A percentile compares a stretch with the other conserved stretches of the same genome.
phyloP scores from a whole-genome alignment of 2,329 filamentous ascomycete species.

The Xylaria sp. region DNA sequence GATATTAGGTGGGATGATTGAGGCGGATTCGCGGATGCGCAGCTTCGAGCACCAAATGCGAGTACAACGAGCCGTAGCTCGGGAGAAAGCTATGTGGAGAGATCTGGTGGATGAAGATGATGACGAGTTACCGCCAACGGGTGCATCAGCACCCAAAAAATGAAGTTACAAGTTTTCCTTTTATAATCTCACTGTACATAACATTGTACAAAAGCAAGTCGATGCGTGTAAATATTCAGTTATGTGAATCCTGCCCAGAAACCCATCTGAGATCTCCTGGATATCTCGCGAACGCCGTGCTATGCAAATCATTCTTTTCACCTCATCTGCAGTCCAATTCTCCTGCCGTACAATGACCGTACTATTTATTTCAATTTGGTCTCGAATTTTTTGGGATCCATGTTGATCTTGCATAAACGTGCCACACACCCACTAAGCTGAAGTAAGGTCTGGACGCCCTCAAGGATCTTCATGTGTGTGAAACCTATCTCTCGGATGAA shows the following conservation, averaged over 20 bases:
- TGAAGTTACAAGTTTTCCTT: conserved; percentile 30
- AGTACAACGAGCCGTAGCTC: conserved; percentile 70
- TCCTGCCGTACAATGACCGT: not conserved
- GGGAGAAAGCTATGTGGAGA: conserved; percentile 76
- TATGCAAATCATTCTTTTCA: conserved; percentile 42
- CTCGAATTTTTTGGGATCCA: conserved; percentile 87
- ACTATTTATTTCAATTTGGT: conserved; percentile 44
- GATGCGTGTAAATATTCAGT: conserved; percentile 40
- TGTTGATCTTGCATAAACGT: conserved; percentile 92
- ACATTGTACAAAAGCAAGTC: conserved; percentile 34
- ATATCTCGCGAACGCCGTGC: conserved; percentile 47
- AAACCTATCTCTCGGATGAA: conserved; percentile 99
- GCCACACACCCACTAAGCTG: conserved; percentile 94
- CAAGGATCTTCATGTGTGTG: conserved; percentile 98
- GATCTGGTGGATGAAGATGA: conserved; percentile 64
- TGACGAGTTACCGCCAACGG: conserved; percentile 46
- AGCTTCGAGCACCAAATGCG: conserved; percentile 74
- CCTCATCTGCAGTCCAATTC: conserved; percentile 2
- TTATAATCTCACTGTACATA: conserved; percentile 18
- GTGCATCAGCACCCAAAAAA: conserved; percentile 40
- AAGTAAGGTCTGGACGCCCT: conserved; percentile 93
- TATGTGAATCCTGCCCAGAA: conserved; percentile 33
- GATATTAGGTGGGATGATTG: conserved; percentile 81
- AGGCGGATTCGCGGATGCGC: conserved; percentile 76
- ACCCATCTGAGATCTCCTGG: conserved; percentile 17